Evolutionary conservation across 169 alveolate genomes (phyloP).

Genomic region (Cyclospora cayetanensis): DNA sequence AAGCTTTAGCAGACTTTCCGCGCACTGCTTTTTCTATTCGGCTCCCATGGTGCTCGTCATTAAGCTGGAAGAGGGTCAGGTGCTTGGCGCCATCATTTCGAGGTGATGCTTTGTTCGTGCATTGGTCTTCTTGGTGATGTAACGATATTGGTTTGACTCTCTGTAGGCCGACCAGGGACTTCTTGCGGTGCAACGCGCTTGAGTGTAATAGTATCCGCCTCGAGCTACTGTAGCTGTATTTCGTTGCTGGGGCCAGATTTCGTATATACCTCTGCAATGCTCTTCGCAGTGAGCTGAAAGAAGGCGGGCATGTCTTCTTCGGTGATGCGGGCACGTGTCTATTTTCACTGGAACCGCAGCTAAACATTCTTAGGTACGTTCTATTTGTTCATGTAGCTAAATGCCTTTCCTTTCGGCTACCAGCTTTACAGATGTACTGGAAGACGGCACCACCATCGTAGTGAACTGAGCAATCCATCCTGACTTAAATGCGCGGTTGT

Average conservation of each 20-base stretch:
- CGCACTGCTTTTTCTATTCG: slow-evolving; percentile 62
- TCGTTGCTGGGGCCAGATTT: not conserved
- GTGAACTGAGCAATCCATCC: not conserved
- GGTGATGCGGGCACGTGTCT: slow-evolving; percentile 55
- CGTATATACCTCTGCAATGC: not conserved
- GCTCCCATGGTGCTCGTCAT: slow-evolving; percentile 72
- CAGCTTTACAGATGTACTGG: not conserved
- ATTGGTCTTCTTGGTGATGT: not conserved
- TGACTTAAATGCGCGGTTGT: not conserved
- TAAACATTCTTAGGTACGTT: slow-evolving; percentile 38
- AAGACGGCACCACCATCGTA: not conserved
- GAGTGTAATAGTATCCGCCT: not conserved
- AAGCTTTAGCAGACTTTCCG: slow-evolving; percentile 69
- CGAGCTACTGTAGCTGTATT: not conserved
- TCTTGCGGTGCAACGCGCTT: not conserved
- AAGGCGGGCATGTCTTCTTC: slow-evolving; percentile 58
- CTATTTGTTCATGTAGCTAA: too few species aligned
- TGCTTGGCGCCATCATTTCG: slow-evolving; percentile 70
- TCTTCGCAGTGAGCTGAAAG: slow-evolving; percentile 59
- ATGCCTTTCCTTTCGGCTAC: too few species aligned
- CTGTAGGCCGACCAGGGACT: not conserved
- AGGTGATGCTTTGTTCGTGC: too few species aligned
- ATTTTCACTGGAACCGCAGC: slow-evolving; percentile 62
- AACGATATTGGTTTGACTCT: not conserved
- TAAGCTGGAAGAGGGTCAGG: slow-evolving; percentile 61